Evolutionary conservation across 805 yeast genomes (phyloP), one percentile per base, ranked within the genome.

Genomic region (Lipomyces chichibuensis): DNA sequence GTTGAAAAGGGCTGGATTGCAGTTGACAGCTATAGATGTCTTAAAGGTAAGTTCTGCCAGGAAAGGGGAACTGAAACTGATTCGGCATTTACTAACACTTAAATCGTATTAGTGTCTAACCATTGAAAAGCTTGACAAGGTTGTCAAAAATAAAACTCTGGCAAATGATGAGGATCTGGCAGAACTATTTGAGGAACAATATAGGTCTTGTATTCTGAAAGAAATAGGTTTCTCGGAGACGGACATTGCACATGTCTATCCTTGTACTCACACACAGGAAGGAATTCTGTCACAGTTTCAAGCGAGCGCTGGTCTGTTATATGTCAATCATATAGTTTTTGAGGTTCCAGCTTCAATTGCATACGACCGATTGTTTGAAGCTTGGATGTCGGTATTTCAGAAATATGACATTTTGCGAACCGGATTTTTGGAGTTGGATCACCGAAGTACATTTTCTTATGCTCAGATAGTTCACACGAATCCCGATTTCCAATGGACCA

Each of bases 241-340:
- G 9, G 53, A 17, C 11, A 57, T 71, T 6, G 8, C 25, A 4
- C 60, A 49, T 55, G 63, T 65, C 5, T 63, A 52, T 35, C 73
- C 73, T 1, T 71, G 73, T 60, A 43, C 73, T 11, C 67, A 57
- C 29, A 64, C 71, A 4, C 73, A 71, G 54, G 67, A 65, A 39
- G 69, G 63, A 17, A 66, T 71, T 43, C 37, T 71, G 29, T 39
- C 71, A 17, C 64, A 57, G n/a, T 70, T 66, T 58, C 61, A 54
- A 29, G 29, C 49, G 4, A 64, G 63, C 55, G 59, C 51, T 7
- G 73, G 73, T 7, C 20, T 20, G 11, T 27, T 57, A 14, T 71
- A 71, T 53, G 56, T 70, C 49, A 71, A 70, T 37, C 60, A 59
- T 14, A 54, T 72, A 3, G 64, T 59, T 0, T 54, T 53, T 7